phyloP scores from a whole-genome alignment of 768 basidiomycete species.

The Leccinum pellstonianum region DNA sequence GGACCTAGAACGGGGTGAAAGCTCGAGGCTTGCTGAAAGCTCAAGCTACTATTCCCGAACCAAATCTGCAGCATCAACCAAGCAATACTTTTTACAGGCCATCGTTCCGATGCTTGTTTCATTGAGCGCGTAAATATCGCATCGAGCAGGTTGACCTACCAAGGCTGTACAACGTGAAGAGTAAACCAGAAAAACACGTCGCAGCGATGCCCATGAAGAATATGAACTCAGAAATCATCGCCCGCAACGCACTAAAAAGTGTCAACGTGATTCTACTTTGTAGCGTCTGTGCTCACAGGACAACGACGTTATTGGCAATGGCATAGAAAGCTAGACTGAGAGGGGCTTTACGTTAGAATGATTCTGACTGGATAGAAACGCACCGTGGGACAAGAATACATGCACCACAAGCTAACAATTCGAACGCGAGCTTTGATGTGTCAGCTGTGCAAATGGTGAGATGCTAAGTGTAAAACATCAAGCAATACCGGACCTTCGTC shows the following conservation, averaged over 20 bases:
- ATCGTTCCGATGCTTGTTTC: conserved; percentile 29
- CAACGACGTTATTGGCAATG: conserved; percentile 73
- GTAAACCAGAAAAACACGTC: conserved; percentile 79
- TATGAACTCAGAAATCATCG: conserved; percentile 77
- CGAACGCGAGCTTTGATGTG: conserved; percentile 66
- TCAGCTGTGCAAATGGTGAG: conserved; percentile 31
- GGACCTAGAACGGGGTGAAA: conserved; percentile 75
- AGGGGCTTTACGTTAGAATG: conserved; percentile 1
- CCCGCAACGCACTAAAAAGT: conserved; percentile 61
- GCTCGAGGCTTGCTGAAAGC: conserved; percentile 52
- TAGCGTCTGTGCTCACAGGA: conserved; percentile 52
- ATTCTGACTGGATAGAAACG: conserved; percentile 8
- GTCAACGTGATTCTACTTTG: conserved; percentile 7
- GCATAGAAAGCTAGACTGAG: conserved; percentile 74
- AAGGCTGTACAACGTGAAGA: conserved; percentile 54
- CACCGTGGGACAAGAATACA: conserved; percentile 85
- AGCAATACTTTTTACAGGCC: conserved; percentile 51
- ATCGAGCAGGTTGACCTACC: conserved; percentile 29
- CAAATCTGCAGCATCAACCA: conserved; percentile 89
- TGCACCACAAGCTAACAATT: conserved; percentile 79
- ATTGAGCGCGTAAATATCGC: conserved; percentile 25
- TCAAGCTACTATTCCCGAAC: conserved; percentile 76
- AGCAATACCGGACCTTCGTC: conserved; percentile 44
- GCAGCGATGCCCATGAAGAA: conserved; percentile 77
- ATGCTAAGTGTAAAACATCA: not conserved